Base-by-base conservation (phyloP, 257 asterid species). In the Prunella vulgaris region DNA sequence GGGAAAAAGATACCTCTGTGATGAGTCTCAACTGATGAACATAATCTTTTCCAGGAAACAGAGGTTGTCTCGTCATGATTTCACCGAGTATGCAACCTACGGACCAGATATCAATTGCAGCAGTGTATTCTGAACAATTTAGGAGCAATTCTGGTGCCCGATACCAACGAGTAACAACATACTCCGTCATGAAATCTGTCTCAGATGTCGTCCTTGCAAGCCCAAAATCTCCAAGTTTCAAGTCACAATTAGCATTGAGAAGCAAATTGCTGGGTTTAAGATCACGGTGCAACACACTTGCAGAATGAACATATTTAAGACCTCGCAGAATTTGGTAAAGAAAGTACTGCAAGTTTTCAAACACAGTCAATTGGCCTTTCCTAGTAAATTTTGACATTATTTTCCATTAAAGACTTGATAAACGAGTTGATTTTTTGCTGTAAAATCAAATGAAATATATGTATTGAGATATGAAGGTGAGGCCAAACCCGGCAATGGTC, bases 51-150 rank as follows among this genome's bases (percentile, higher is more conserved):
- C 97, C 97, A 27, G 96, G 96, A 84, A 91, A 88, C 4, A 91
- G 89, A 74, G 97, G 93, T 57, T 87, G 85, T 66, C 95, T 83
- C 35, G 93, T 88, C 89, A 91, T 84, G 77, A 91, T 87, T 81
- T 91, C 97, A 25, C 97, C 96, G 2, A 91, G 87, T 75, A 88
- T 88, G 89, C 97, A 91, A 80, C 97, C 97, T 3, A 91, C 97
- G 17, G 97, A 91, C 97, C 97, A 91, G 64, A 91, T 87, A 74
- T 91, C 97, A 63, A 91, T 88, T 9, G 97, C 96, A 40, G 96
- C 89, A 10, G 97, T 91, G 83, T 91, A 91, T 68, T 89, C 96
- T 30, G 93, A 88, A 76, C 96, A 89, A 75, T 91, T 91, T 18
- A 91, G 77, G 56, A 91, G 93, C 85, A 91, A 84, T 67, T 91